Percentiles rank a stretch among this genome's conserved stretches.
Evolutionary conservation across 352 stramenopile species (phyloP).

Genomic region (Salisapilia sapeloensis): DNA sequence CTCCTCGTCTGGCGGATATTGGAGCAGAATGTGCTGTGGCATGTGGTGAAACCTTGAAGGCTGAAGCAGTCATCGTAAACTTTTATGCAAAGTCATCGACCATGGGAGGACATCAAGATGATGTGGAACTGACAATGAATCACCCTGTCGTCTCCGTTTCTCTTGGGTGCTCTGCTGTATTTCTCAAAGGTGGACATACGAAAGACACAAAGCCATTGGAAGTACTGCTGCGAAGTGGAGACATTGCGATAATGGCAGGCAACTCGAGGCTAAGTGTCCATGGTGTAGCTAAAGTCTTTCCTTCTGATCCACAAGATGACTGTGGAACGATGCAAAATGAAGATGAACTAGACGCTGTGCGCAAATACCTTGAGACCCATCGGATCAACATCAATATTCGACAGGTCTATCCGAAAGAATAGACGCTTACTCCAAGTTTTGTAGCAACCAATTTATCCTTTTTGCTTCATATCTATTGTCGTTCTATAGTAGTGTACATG

Average conservation of each 20-base stretch:
- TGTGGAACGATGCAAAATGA: conserved; percentile 1
- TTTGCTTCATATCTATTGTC: too few relatives aligned
- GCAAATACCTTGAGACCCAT: conserved; percentile 28
- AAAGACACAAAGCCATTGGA: conserved; percentile 45
- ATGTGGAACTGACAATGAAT: conserved; percentile 73
- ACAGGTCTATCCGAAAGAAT: conserved; percentile 62
- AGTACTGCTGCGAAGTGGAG: conserved; percentile 46
- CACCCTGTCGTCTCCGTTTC: conserved; percentile 67
- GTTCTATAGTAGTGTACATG: too few relatives aligned
- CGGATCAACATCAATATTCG: conserved; percentile 75
- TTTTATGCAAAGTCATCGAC: conserved; percentile 64
- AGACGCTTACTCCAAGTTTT: too few relatives aligned
- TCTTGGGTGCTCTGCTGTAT: conserved; percentile 48
- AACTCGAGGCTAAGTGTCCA: conserved; percentile 55
- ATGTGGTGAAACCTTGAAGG: conserved; percentile 26
- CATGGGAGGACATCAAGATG: conserved; percentile 71
- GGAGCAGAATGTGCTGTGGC: conserved; percentile 18
- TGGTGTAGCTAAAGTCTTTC: conserved; percentile 38
- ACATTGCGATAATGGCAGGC: conserved; percentile 43
- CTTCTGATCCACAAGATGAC: conserved; percentile 4
- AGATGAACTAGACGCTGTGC: conserved; percentile 21
- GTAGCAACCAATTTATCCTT: too few relatives aligned
- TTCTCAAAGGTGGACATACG: conserved; percentile 46
- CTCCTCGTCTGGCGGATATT: conserved; percentile 19
- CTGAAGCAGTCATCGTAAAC: conserved; percentile 70